Base-by-base conservation (phyloP, 306 rosid genomes). In the Clitoria ternatea region DNA sequence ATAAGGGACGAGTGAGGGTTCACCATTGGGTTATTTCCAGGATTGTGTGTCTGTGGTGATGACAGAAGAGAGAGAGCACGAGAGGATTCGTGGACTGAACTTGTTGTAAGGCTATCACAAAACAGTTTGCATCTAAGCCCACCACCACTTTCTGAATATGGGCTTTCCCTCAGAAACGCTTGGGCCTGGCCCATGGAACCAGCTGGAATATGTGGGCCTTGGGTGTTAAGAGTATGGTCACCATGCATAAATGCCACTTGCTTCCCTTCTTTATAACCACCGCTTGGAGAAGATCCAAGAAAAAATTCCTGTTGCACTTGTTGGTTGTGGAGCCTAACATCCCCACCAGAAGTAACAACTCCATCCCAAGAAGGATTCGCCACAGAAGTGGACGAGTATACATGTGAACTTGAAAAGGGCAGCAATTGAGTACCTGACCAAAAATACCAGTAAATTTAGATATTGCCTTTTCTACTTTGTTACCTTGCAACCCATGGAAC, bases 61-160 rank as follows among this genome's bases (percentile, higher is more conserved):
- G 99, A 94, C 99, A 94, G 99, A 91, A 94, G 99, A 94, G 97
- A 94, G 99, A 91, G 99, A 94, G 97, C 99, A 94, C 96, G 84
- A 52, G 87, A 85, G 50, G 97, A 74, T 35, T 80, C 89, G 0
- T 52, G 85, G 48, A 72, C 82, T 55, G 75, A 73, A 64, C 66
- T 62, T 57, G 89, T 66, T 44, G n/a, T n/a, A n/a, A 81, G 61
- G 72, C 75, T 67, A 77, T 85, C 92, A 61, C 76, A 74, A 27
- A 77, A 77, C 76, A 78, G 60, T 56, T 85, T 79, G 80, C 77
- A 69, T 61, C 81, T 82, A 6, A 72, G 39, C 22, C 67, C 79
- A 43, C 59, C 79, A 43, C 59, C 57, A 66, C 70, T 78, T 70
- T 87, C 93, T 2, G 90, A 43, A 42, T 78, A 75, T 22, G 91